Percentiles rank a stretch among this genome's conserved stretches.
Evolutionary conservation across 257 asterid species (phyloP).

Genomic region (Solanum medicagineum): DNA sequence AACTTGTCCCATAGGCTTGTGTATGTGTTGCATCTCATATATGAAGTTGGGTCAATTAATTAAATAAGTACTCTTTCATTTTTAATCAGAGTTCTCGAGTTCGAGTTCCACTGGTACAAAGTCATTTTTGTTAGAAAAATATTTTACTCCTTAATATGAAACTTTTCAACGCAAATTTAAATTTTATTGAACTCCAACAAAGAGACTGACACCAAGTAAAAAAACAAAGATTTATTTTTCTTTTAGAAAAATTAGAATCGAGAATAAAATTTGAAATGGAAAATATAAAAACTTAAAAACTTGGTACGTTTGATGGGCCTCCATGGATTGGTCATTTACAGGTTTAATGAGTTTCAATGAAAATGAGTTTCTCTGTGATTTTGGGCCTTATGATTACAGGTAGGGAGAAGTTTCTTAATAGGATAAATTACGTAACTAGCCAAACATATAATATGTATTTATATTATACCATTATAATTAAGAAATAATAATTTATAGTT

Average conservation of each 20-base stretch:
- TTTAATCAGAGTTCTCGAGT: background rate
- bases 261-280: background rate
- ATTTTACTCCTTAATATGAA: accelerated
- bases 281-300: background rate
- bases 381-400: background rate
- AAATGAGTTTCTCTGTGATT: background rate
- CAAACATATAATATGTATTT: no score
- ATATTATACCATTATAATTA: no score
- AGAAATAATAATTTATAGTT: no score
- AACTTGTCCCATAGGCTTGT: background rate
- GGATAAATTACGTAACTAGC: no score
- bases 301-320: background rate
- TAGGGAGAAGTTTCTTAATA: background rate
- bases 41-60: background rate
- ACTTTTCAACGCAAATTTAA: background rate
- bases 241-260: background rate
- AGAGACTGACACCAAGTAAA: background rate
- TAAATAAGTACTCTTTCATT: background rate
- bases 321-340: background rate
- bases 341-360: background rate
- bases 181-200: background rate
- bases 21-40: background rate
- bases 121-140: background rate
- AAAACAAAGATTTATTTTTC: no score
- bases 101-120: background rate